phyloP scores from a whole-genome alignment of 2,329 filamentous ascomycete genomes.

The Fusarium heterosporum region DNA sequence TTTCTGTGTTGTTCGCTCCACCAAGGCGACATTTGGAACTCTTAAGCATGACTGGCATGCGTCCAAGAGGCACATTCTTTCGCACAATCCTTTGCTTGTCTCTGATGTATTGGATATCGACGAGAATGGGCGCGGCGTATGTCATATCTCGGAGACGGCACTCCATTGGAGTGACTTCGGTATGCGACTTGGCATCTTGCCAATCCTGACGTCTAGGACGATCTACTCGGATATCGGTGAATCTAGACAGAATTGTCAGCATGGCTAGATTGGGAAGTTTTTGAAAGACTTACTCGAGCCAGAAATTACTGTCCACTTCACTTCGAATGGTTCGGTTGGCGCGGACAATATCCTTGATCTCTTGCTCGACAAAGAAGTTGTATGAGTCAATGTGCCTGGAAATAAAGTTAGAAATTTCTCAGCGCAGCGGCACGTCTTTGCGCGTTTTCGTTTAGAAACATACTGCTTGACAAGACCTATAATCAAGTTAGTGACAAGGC shows the following conservation, averaged over 20 bases:
- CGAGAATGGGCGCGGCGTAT: slow-evolving; percentile 94
- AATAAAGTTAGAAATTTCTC: slow-evolving; percentile 24
- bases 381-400: slow-evolving; percentile 90
- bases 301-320: slow-evolving; percentile 93
- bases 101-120: slow-evolving; percentile 91
- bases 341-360: slow-evolving; percentile 95
- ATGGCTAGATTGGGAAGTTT: neutral
- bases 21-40: slow-evolving; percentile 92
- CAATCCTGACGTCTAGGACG: slow-evolving; percentile 82
- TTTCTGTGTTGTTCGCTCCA: slow-evolving; percentile 85
- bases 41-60: slow-evolving; percentile 96
- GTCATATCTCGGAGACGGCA: slow-evolving; percentile 96
- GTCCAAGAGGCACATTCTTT: slow-evolving; percentile 83
- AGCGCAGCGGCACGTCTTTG: neutral
- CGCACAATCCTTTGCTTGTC: slow-evolving; percentile 81
- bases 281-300: slow-evolving; percentile 72
- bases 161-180: slow-evolving; percentile 91
- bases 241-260: slow-evolving; percentile 55
- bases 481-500: slow-evolving; percentile 40
- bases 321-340: slow-evolving; percentile 90
- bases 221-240: slow-evolving; percentile 90
- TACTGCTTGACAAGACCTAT: slow-evolving; percentile 86
- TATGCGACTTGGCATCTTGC: slow-evolving; percentile 75
- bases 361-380: slow-evolving; percentile 97
- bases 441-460: slow-evolving; percentile 41